phyloP scores from a whole-genome alignment of 352 stramenopile genomes.

The Pythium plurisporium region DNA sequence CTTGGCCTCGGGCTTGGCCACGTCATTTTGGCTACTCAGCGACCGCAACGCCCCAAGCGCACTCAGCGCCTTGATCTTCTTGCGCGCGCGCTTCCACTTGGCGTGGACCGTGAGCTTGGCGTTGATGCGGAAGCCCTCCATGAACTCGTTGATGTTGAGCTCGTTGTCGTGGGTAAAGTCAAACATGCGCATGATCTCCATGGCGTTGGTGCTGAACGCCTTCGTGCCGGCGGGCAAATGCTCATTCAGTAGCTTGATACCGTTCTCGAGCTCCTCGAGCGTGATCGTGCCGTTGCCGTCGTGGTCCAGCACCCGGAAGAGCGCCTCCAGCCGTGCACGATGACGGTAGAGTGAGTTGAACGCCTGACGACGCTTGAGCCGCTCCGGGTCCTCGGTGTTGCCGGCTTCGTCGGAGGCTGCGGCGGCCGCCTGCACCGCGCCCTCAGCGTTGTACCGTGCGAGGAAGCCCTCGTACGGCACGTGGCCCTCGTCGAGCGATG shows the following conservation, averaged over 20 bases:
- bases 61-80: conserved; percentile 85
- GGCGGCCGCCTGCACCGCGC: conserved; percentile 17
- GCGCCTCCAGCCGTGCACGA: conserved; percentile 68
- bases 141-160: conserved; percentile 90
- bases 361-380: conserved; percentile 48
- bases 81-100: conserved; percentile 84
- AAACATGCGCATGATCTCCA: conserved; percentile 83
- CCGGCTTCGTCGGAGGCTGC: neutral
- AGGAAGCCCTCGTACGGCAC: conserved; percentile 78
- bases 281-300: conserved; percentile 83
- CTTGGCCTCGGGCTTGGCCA: conserved; percentile 11
- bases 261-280: conserved; percentile 72
- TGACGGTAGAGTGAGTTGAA: conserved; percentile 86
- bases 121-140: conserved; percentile 86
- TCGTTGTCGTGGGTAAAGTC: conserved; percentile 84
- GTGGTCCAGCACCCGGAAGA: conserved; percentile 80
- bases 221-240: conserved; percentile 65
- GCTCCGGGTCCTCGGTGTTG: conserved; percentile 31
- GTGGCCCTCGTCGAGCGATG: conserved; percentile 58
- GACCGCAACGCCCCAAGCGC: conserved; percentile 56
- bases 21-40: conserved; percentile 27
- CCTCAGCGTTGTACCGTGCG: conserved; percentile 67
- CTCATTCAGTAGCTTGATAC: conserved; percentile 78
- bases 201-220: conserved; percentile 60
- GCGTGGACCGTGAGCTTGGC: conserved; percentile 80